Conservation (phyloP, 352 stramenopile genomes). For the Paralagenidium karlingii region DNA sequence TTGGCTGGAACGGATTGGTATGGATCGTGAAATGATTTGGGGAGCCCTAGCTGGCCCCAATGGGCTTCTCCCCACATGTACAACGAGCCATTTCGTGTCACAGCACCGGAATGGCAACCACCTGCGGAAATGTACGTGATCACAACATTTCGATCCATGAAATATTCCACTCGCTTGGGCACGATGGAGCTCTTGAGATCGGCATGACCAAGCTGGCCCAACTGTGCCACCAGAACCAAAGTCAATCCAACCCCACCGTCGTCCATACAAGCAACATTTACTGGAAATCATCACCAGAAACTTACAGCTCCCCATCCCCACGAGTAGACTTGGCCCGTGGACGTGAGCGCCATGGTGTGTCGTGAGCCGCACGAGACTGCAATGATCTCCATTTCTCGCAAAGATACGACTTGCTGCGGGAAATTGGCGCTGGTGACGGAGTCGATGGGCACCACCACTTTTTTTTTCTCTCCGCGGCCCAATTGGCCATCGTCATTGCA, state of each 20-base stretch:
- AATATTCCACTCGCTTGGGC: slow-evolving; percentile 50
- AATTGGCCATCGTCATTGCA: slow-evolving; percentile 80
- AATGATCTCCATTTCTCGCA: slow-evolving; percentile 36
- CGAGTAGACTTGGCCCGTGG: slow-evolving; percentile 41
- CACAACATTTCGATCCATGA: slow-evolving; percentile 23
- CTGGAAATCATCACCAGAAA: too few species aligned
- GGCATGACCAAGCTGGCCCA: slow-evolving; percentile 67
- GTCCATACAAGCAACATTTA: too few species aligned
- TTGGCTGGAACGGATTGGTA: slow-evolving; percentile 55
- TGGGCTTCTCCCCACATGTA: slow-evolving; percentile 80
- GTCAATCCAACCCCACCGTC: not conserved
- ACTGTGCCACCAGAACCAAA: slow-evolving; percentile 16
- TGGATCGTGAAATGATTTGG: slow-evolving; percentile 41
- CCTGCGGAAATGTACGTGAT: slow-evolving; percentile 73
- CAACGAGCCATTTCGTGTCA: slow-evolving; percentile 50
- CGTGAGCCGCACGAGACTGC: slow-evolving; percentile 70
- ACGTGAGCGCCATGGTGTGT: slow-evolving; percentile 69
- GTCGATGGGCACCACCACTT: slow-evolving; percentile 33
- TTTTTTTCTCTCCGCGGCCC: slow-evolving; percentile 49
- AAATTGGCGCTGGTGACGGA: slow-evolving; percentile 68
- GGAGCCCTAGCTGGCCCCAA: slow-evolving; percentile 65
- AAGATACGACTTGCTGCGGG: slow-evolving; percentile 32
- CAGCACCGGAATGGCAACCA: slow-evolving; percentile 67
- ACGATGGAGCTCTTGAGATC: slow-evolving; percentile 58
- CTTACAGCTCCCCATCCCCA: slow-evolving; percentile 71